Base-by-base conservation (phyloP, 495 filamentous ascomycete genomes). In the Penicillium silybi region DNA sequence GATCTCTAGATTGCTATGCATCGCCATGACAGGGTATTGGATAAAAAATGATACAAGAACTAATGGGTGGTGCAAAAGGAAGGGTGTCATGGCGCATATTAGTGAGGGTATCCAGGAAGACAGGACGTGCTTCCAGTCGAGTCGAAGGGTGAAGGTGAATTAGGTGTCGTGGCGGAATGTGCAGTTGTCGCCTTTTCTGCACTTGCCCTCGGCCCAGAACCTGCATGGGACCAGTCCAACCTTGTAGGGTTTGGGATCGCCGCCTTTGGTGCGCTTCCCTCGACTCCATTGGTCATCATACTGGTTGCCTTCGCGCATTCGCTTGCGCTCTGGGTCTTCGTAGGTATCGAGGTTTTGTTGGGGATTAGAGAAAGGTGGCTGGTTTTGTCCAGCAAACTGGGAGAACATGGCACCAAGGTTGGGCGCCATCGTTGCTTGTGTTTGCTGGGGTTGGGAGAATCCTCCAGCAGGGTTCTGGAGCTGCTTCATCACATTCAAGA, bases 131-230 rank as follows among this genome's bases (percentile, higher is more conserved):
- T 32, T 32, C 29, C 29, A 41, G 26, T 37, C 34, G 34, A 41
- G 37, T n/a, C n/a, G n/a, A n/a, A n/a, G n/a, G n/a, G n/a, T n/a
- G n/a, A 17, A 18, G 25, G n/a, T 22, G 46, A 27, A 15, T 32
- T 51, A 51, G 11, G 44, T 11, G 52, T 77, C 74, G 19, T 96
- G 91, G 40, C 87, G 76, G 69, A 83, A 96, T 1, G 88, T 93
- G 66, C 91, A 96, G 29, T 86, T 85, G 16, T 87, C 86, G 4
- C 91, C 91, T 67, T 95, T 93, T 16, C 77, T 75, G 69, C 91
- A 96, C 65, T 85, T 85, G 15, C 90, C 90, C 50, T 87, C 79
- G 6, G 79, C 73, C 76, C 79, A 96, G 68, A 90, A 95, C 43
- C 78, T 81, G 69, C 91, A 96, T 15, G 87, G 78, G 44, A 79